Conservation (phyloP, 2,329 filamentous ascomycete species). For the Cladosporium sp. region DNA sequence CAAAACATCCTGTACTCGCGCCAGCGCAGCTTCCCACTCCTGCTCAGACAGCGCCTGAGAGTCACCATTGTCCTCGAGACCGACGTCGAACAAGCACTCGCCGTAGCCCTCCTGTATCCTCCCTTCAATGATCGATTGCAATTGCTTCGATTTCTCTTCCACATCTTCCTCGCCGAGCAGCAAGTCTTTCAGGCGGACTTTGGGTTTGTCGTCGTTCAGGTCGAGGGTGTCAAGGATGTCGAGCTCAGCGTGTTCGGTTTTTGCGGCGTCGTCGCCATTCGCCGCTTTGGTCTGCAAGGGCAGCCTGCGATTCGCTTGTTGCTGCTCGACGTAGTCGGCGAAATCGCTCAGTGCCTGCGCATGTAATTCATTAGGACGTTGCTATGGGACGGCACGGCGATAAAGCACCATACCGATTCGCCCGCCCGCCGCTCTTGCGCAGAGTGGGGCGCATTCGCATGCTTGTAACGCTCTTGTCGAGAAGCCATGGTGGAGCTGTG, state of each 20-base stretch:
- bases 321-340: conserved; percentile 93
- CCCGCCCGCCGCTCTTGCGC: conserved; percentile 78
- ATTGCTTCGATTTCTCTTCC: conserved; percentile 50
- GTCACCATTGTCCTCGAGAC: conserved; percentile 84
- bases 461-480: conserved; percentile 32
- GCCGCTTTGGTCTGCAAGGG: conserved; percentile 23
- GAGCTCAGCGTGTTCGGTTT: conserved; percentile 73
- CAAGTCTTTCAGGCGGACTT: conserved; percentile 68
- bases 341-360: conserved; percentile 81
- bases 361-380: background rate
- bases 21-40: conserved; percentile 71
- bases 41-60: conserved; percentile 69
- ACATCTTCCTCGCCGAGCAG: conserved; percentile 57
- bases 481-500: conserved; percentile 26
- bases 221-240: conserved; percentile 79
- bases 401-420: conserved; percentile 62
- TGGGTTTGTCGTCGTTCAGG: conserved; percentile 64
- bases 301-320: conserved; percentile 65
- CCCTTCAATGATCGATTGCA: conserved; percentile 61
- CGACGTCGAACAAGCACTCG: conserved; percentile 87
- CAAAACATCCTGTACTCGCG: conserved; percentile 61
- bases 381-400: background rate
- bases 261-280: conserved; percentile 45
- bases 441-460: conserved; percentile 42
- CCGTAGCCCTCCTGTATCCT: conserved; percentile 79